phyloP scores from a whole-genome alignment of 2,329 filamentous ascomycete species.

The Colletotrichum spaethianum region DNA sequence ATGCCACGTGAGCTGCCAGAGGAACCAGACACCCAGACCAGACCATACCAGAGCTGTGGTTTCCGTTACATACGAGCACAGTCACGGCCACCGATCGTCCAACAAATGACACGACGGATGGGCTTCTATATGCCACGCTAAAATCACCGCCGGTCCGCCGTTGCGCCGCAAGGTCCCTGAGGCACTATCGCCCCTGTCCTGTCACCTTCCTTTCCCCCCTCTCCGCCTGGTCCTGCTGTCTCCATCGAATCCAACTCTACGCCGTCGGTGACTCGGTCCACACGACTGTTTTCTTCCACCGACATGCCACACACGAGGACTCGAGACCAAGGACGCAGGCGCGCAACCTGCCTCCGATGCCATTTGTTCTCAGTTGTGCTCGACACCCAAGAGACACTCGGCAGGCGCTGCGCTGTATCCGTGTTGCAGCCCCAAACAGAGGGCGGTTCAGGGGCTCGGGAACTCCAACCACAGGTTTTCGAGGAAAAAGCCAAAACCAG shows the following conservation, averaged over 20 bases:
- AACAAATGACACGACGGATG: background rate
- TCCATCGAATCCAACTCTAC: slow-evolving; percentile 13
- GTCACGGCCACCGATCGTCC: background rate
- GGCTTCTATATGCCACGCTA: slow-evolving; percentile 3
- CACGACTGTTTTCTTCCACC: slow-evolving; percentile 10
- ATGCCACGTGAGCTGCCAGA: background rate
- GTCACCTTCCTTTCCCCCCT: slow-evolving; percentile 10
- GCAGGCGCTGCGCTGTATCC: slow-evolving; percentile 1
- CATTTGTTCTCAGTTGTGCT: slow-evolving; percentile 20
- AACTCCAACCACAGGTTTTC: slow-evolving; percentile 2
- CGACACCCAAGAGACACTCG: slow-evolving; percentile 16
- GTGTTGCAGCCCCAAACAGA: background rate
- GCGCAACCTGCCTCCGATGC: background rate
- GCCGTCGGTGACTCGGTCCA: slow-evolving; percentile 11
- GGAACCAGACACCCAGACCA: background rate
- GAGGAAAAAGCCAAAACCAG: slow-evolving; percentile 5
- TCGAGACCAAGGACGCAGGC: slow-evolving; percentile 1
- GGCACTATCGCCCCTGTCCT: background rate
- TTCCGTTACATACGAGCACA: slow-evolving; percentile 4
- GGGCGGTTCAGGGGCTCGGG: background rate
- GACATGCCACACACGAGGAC: slow-evolving; percentile 19
- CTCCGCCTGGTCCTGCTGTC: background rate
- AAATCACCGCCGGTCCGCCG: slow-evolving; percentile 13
- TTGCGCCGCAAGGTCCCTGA: slow-evolving; percentile 11
- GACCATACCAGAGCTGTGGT: background rate